Evolutionary conservation across 306 rosid species (phyloP).

Genomic region (Crotalaria pallida): DNA sequence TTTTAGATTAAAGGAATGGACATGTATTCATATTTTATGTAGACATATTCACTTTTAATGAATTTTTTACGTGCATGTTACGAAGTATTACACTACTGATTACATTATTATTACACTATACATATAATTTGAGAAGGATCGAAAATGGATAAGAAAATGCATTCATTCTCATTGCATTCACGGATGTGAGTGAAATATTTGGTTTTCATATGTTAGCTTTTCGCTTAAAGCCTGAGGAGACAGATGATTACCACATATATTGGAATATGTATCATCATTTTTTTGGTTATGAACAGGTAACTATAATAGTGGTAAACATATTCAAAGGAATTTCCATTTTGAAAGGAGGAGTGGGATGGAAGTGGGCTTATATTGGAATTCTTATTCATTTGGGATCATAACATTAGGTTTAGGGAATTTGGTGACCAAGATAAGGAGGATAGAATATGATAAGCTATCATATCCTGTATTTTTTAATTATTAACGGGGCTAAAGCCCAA

Average conservation of each 20-base stretch:
- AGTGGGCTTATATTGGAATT: slow-evolving; percentile 48
- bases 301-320: slow-evolving; percentile 48
- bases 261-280: slow-evolving; percentile 96
- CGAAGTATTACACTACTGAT: too few species aligned
- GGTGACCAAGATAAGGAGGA: too few species aligned
- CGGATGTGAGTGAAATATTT: not conserved
- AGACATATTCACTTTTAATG: too few species aligned
- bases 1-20: too few species aligned
- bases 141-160: not conserved
- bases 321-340: slow-evolving; percentile 66
- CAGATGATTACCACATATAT: slow-evolving; percentile 53
- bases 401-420: slow-evolving; percentile 40
- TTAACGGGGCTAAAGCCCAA: too few species aligned
- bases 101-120: too few species aligned
- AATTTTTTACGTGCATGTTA: too few species aligned
- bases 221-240: slow-evolving; percentile 31
- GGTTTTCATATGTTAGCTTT: slow-evolving; percentile 57
- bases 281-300: slow-evolving; percentile 60
- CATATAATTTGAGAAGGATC: too few species aligned
- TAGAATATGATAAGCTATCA: too few species aligned
- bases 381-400: slow-evolving; percentile 33
- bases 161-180: not conserved
- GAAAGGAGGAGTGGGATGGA: slow-evolving; percentile 43
- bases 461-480: too few species aligned
- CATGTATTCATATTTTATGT: too few species aligned